Evolutionary conservation across 2,329 filamentous ascomycete species (phyloP), one percentile per base, ranked within the genome.

Genomic region (Grosmannia penicillata): DNA sequence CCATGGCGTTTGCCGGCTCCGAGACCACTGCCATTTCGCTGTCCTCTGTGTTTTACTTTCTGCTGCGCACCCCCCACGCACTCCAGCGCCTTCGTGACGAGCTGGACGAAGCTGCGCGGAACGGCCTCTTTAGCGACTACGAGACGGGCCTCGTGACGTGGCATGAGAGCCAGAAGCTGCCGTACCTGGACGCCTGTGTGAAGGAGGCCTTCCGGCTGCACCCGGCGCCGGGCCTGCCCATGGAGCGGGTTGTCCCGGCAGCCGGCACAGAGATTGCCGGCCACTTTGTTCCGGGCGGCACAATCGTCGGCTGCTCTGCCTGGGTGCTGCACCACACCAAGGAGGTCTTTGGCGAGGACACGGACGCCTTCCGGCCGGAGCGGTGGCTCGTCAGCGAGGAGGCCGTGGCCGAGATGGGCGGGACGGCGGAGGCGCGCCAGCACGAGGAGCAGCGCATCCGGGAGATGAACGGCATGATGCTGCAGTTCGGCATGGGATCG

Each of bases 11-110:
- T 47, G 83, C 83, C 1, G 82, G 82, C 4, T 79, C 73, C 3
- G 83, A 91, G 56, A 89, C 82, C 1, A 89, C 82, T 0, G 82
- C 79, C 28, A 87, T 87, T 51, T 75, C 71, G 7, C 65, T 87
- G 0, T 71, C 72, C 6, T 68, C 75, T 7, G 70, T 86, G 0
- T 82, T 89, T 50, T 87, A 87, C 57, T 77, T 75, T 54, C 58
- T 87, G 4, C 63, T 86, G 26, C 77, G 76, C 50, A 71, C 75
- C 48, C 75, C 76, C 0, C 27, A 47, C 0, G 65, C 64, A 13
- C 69, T 81, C 43, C 51, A 54, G 4, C 66, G 65, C 28, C 58
- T 84, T 38, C 67, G 70, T 49, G 48, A 57, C 2, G 81, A 86
- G 52, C 54, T 86, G 1, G 78, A 84, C 49, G 59, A 59, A 0